phyloP scores from a whole-genome alignment of 78 protist genomes.

The Guillardia theta region DNA sequence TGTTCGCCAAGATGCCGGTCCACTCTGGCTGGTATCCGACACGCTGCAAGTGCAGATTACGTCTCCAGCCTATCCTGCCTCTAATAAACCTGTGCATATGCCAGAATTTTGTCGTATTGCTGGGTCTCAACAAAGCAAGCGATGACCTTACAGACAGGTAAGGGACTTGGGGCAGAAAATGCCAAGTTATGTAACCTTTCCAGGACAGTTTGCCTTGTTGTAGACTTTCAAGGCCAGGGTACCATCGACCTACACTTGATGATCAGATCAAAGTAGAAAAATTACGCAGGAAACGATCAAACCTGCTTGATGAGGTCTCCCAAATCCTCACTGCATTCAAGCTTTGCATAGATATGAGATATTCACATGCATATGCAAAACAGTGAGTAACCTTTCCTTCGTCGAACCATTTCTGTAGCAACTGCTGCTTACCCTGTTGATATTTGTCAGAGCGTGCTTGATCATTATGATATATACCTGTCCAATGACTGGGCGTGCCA shows the following conservation, averaged over 20 bases:
- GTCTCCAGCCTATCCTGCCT: too few relatives aligned
- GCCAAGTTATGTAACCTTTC: not conserved
- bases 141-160: constrained; percentile 88
- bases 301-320: constrained; percentile 88
- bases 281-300: constrained; percentile 63
- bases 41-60: too few relatives aligned
- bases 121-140: constrained; percentile 85
- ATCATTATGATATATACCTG: too few relatives aligned
- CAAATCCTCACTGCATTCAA: constrained; percentile 95
- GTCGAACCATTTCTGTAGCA: constrained; percentile 88
- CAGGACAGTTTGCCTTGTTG: not conserved
- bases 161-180: too few relatives aligned
- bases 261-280: constrained; percentile 89
- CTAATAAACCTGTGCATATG: constrained; percentile 87
- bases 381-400: too few relatives aligned
- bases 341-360: too few relatives aligned
- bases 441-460: too few relatives aligned
- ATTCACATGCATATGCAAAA: too few relatives aligned
- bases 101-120: constrained; percentile 86
- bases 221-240: not conserved
- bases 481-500: constrained; percentile 90
- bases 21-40: constrained; percentile 71
- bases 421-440: constrained; percentile 67
- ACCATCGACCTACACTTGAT: constrained; percentile 50
- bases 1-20: constrained; percentile 8